Evolutionary conservation across 345 rosid genomes (phyloP).

Genomic region (Rhizophora apiculata): DNA sequence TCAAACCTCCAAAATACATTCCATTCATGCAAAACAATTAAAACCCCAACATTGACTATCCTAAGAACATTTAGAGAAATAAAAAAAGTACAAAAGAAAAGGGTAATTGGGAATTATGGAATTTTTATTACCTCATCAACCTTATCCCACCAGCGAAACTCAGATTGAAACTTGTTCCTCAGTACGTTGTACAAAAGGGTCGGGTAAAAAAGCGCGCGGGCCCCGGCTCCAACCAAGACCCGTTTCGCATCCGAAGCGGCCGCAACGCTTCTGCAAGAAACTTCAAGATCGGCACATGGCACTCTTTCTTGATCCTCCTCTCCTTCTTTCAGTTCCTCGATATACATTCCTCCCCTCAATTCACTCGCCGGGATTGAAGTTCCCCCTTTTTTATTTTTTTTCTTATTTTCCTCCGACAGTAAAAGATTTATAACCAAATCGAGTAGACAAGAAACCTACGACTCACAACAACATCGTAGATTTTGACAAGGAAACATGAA

Average conservation of each 20-base stretch:
- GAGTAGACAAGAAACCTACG: too few species aligned
- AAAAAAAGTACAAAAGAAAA: neutral
- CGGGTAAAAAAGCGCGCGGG: slow-evolving; percentile 90
- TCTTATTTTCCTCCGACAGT: too few species aligned
- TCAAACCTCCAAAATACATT: too few species aligned
- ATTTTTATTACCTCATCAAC: slow-evolving; percentile 59
- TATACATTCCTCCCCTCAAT: slow-evolving; percentile 1
- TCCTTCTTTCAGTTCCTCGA: slow-evolving; percentile 64
- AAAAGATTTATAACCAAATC: too few species aligned
- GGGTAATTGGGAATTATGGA: neutral
- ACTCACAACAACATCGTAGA: too few species aligned
- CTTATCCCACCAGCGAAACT: slow-evolving; percentile 98
- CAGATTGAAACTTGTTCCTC: slow-evolving; percentile 81
- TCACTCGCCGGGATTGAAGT: too few species aligned
- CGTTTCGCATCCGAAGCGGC: slow-evolving; percentile 47
- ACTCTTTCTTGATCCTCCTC: slow-evolving; percentile 29
- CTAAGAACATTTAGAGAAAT: neutral
- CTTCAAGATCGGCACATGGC: slow-evolving; percentile 1
- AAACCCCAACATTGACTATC: too few species aligned
- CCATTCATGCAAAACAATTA: too few species aligned
- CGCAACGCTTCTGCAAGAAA: slow-evolving; percentile 12
- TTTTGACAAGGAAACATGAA: too few species aligned
- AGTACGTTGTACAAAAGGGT: slow-evolving; percentile 87
- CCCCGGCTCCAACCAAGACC: slow-evolving; percentile 85
- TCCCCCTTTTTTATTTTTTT: too few species aligned